Base-by-base conservation (phyloP, 768 basidiomycete species). In the Amanita rubescens region DNA sequence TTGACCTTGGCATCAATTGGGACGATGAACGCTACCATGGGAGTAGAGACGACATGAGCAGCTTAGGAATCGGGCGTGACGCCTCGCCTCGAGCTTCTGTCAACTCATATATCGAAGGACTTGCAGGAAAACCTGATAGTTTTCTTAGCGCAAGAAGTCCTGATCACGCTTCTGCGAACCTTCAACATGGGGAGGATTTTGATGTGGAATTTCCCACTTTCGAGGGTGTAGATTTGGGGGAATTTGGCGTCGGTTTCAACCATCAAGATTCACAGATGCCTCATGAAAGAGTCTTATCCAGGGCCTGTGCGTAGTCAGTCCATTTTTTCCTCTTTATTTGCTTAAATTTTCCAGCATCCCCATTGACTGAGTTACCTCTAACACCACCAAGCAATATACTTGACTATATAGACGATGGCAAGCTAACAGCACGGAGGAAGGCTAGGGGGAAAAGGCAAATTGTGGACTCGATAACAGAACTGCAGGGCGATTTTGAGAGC, bases 391-490 rank as follows among this genome's bases (percentile, higher is more conserved):
- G 77, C 53, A 74, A 77, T 6, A 75, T 80, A 3, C 73, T 74
- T 3, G 77, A 77, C 14, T 76, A 56, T 17, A 55, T 62, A 33
- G 75, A 74, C 55, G 64, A 61, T 62, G 34, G 54, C 35, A 48
- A 59, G 27, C 56, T 66, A 56, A 63, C 63, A 55, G 53, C n/a
- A 22, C 73, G 78, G 71, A 72, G 78, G 60, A 79, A 84, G 67
- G 58, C 67, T 33, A 82, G 80, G 58, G 84, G 87, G 62, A 90
- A 85, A 76, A 94, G 87, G 68, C 86, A 90, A 59, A 90, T 94
- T 42, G 87, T 95, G 52, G 94, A 97, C 66, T 78, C 81, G n/a
- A 80, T 91, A 41, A 94, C 88, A 6, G 94, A 97, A 67, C 78
- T 94, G 41, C 76, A 78, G 39, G 82, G 82, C 54, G 82, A 82